Base-by-base conservation (phyloP, 1,284 basidiomycete genomes). In the Moniliophthora roreri region DNA sequence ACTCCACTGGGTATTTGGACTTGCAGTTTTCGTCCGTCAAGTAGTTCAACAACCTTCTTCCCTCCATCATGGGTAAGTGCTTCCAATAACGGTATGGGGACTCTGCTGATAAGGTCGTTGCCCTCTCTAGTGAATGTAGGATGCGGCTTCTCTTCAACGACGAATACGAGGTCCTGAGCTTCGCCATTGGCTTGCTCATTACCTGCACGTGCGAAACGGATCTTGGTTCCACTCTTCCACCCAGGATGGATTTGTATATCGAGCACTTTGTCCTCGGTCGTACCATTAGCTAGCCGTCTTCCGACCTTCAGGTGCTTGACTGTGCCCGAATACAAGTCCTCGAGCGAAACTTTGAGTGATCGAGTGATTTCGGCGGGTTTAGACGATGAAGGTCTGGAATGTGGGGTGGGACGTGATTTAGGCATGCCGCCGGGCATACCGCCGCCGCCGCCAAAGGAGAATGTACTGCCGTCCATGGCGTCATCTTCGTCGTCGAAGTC, bases 231-330 rank as follows among this genome's bases (percentile, higher is more conserved):
- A 59, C 82, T 81, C 74, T 91, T 90, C 88, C 87, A 92, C 2
- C 90, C 90, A 0, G 95, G 91, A 61, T 87, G 85, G 51, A 96
- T 83, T n/a, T 84, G 79, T 60, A 96, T 89, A 65, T 95, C 93
- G 55, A 97, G 82, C 7, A 95, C 86, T 71, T 95, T 97, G 60
- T 96, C 93, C 69, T 97, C 94, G 11, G 84, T 87, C 11, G 75
- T 71, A 1, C 95, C 94, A 53, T 80, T 78, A 23, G 86, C 70
- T 51, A 89, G 71, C 61, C 83, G 82, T 50, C 95, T 84, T 3
- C 87, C 87, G 54, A 99, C 84, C 70, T 95, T 96, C 55, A 99
- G 82, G 61, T 87, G 91, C 71, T 98, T 99, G 24, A 87, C 89
- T 1, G 87, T 78, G 28, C 97, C 97, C 44, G 77, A 79, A 73